A percentile compares a stretch with the other conserved stretches of the same genome.
Evolutionary conservation across 257 asterid species (phyloP).

Genomic region (Solanum etuberosum): DNA sequence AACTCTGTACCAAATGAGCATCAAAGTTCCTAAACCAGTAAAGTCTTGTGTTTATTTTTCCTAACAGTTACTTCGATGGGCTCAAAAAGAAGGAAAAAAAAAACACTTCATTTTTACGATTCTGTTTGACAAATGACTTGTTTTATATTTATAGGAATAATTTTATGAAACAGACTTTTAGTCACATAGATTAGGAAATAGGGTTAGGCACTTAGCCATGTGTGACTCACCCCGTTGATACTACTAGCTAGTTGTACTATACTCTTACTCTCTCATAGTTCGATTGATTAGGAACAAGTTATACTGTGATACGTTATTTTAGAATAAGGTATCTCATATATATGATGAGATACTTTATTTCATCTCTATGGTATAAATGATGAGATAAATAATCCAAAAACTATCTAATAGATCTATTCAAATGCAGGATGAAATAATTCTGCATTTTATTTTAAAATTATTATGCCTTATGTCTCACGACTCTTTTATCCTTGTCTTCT

Average conservation of each 20-base stretch:
- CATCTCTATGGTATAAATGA: not conserved
- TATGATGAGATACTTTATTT: not conserved
- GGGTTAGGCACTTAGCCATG: slow-evolving; percentile 6
- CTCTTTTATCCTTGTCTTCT: too few relatives aligned
- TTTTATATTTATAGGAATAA: not conserved
- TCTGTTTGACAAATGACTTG: not conserved
- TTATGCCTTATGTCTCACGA: not conserved
- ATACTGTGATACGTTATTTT: too few relatives aligned
- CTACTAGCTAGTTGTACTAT: not conserved
- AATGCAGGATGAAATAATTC: rapidly evolving
- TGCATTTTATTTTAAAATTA: not conserved
- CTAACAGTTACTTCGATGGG: slow-evolving; percentile 5
- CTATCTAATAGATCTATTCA: not conserved
- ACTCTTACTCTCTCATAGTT: not conserved
- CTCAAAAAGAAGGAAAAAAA: not conserved
- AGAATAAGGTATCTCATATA: too few relatives aligned
- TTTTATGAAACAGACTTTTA: not conserved
- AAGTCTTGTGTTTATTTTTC: slow-evolving; percentile 22
- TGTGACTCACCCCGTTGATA: not conserved
- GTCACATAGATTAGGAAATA: not conserved
- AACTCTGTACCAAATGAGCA: too few relatives aligned
- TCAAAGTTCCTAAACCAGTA: not conserved
- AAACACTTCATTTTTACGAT: not conserved
- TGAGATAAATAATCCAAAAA: rapidly evolving
- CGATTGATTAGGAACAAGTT: not conserved